Evolutionary conservation across 805 yeast genomes (phyloP).

Genomic region (Spathaspora passalidarum): DNA sequence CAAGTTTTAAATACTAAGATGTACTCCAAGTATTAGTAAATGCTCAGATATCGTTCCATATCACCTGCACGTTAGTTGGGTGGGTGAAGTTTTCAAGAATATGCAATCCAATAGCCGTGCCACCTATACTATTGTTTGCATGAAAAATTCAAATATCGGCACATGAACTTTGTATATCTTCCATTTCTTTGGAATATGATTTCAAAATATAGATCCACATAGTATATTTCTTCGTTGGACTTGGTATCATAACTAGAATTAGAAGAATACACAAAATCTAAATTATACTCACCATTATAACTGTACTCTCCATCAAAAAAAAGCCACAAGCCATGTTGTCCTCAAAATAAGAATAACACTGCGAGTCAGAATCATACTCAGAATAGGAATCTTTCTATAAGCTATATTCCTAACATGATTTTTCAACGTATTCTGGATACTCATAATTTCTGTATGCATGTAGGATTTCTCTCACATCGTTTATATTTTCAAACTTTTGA

Average conservation of each 20-base stretch:
- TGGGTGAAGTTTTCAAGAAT: constrained; percentile 35
- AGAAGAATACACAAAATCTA: no score
- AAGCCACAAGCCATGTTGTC: no score
- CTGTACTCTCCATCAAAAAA: no score
- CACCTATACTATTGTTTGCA: constrained; percentile 53
- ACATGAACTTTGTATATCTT: constrained; percentile 16
- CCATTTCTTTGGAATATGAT: constrained; percentile 75
- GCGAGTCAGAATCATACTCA: no score
- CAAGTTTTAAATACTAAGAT: no score
- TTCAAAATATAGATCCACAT: constrained; percentile 57
- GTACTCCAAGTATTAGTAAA: no score
- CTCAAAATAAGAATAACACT: no score
- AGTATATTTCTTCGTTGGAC: background rate
- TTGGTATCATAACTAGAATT: background rate
- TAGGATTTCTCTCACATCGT: constrained; percentile 50
- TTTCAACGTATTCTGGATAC: no score
- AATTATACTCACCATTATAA: no score
- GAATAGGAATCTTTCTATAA: no score
- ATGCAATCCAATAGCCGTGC: constrained; percentile 50
- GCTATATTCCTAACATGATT: no score
- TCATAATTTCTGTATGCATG: constrained; percentile 19
- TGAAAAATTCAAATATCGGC: constrained; percentile 80
- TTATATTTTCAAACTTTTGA: constrained; percentile 49
- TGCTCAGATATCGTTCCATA: no score
- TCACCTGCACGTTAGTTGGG: constrained; percentile 86